Conservation (phyloP, 768 basidiomycete genomes). For the Tremella mesenterica region DNA sequence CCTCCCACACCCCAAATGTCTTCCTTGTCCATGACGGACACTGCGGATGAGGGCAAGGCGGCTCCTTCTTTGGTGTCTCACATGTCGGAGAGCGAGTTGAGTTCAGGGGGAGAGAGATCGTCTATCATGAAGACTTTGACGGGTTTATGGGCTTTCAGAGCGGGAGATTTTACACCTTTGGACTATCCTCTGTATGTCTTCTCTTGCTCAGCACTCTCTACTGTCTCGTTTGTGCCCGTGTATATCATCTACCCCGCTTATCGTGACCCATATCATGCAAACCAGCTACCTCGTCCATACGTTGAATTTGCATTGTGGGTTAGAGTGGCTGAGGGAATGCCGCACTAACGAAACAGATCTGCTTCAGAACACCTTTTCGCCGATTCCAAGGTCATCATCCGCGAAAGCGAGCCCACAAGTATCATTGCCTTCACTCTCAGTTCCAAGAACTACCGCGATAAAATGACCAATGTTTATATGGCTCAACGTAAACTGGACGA, state of each 20-base stretch:
- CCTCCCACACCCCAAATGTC: constrained; percentile 39
- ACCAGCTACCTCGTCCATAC: too few species aligned
- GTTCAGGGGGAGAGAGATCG: constrained; percentile 53
- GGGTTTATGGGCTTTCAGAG: constrained; percentile 62
- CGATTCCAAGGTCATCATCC: constrained; percentile 86
- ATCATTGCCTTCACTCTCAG: constrained; percentile 85
- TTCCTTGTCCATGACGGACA: constrained; percentile 13
- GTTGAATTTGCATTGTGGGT: too few species aligned
- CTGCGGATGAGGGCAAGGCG: constrained; percentile 20
- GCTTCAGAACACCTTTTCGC: constrained; percentile 76
- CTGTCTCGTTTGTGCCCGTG: background rate
- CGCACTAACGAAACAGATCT: constrained; percentile 29
- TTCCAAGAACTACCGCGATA: constrained; percentile 45
- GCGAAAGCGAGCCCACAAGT: constrained; percentile 94
- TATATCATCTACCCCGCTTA: constrained; percentile 6
- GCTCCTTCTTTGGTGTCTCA: constrained; percentile 16
- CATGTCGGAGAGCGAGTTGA: constrained; percentile 47
- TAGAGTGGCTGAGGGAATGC: background rate
- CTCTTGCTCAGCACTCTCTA: background rate
- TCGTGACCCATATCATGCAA: background rate
- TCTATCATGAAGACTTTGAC: constrained; percentile 76
- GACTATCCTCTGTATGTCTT: constrained; percentile 51
- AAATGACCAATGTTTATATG: constrained; percentile 26
- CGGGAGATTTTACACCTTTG: constrained; percentile 53
- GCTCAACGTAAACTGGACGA: constrained; percentile 48